Conservation (phyloP, 768 basidiomycete genomes). For the Mycena epipterygia region DNA sequence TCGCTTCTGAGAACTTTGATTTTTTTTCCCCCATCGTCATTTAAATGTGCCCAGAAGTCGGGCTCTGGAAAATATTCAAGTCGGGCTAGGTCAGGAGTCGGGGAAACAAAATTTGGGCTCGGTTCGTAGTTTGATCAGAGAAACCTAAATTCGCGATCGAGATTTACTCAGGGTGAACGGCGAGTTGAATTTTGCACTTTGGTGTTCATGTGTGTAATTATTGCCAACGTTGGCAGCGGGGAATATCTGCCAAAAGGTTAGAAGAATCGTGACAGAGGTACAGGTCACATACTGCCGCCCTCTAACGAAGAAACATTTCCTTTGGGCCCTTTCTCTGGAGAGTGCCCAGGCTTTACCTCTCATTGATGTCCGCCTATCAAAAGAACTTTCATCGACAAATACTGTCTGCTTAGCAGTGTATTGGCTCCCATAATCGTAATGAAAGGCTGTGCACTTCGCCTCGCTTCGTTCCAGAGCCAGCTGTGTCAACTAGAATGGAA, state of each 20-base stretch:
- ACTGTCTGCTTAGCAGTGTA: conserved; percentile 44
- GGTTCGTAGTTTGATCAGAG: too few species aligned
- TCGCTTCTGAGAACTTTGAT: too few species aligned
- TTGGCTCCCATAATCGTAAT: conserved; percentile 21
- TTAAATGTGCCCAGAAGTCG: too few species aligned
- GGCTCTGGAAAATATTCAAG: too few species aligned
- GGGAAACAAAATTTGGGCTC: too few species aligned
- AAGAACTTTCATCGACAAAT: conserved; percentile 52
- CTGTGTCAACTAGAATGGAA: neutral
- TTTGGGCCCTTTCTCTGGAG: conserved; percentile 35
- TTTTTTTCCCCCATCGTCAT: too few species aligned
- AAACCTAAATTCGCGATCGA: too few species aligned
- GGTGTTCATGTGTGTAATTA: too few species aligned
- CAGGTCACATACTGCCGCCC: conserved; percentile 39
- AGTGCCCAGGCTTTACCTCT: conserved; percentile 45
- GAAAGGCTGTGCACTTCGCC: neutral
- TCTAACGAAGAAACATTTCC: conserved; percentile 44
- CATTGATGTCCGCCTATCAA: conserved; percentile 42
- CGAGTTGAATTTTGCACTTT: too few species aligned
- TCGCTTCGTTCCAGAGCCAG: conserved; percentile 3
- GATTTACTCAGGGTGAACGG: too few species aligned
- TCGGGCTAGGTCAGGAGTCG: too few species aligned
- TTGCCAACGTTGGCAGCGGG: conserved; percentile 50
- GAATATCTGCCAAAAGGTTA: conserved; percentile 43
- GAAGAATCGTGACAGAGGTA: neutral